Evolutionary conservation across 257 asterid genomes (phyloP), one percentile per base, ranked within the genome.

Genomic region (Scutellaria barbata): DNA sequence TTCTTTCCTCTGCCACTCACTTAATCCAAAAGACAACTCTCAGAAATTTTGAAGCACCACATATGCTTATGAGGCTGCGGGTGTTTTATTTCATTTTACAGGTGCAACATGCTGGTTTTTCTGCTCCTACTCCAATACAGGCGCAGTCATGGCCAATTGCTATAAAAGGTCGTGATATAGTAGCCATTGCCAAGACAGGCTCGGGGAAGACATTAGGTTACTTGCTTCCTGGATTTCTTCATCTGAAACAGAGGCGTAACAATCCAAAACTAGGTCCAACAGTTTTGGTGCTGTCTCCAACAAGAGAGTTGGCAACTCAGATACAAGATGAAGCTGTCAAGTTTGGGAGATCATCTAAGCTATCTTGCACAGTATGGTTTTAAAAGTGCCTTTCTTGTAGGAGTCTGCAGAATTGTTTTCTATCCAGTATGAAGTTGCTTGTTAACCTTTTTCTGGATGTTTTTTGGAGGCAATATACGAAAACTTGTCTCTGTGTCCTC

Each of bases 91-190:
- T 68, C 75, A 54, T 81, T 91, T 83, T 89, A 80, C 92, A 95
- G 99, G 96, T 84, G 77, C 90, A 73, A 12, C 74, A 74, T 81
- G 98, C 97, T 78, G 99, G 99, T 68, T 95, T 95, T 82, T 81
- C 95, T 77, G 92, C 94, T 58, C 98, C 99, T 79, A 89, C 98
- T 64, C 99, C 99, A 8, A 95, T 95, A 57, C 99, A 95, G 87
- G 99, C 99, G 10, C 98, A 95, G 40, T 89, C 99, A n/a, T 95
- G 99, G 98, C 99, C 98, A 11, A 81, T 95, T 83, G 99, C 96
- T 67, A 79, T 92, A 65, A 87, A 85, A 75, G 97, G 96, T 22
- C 94, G 92, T 33, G 98, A 95, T 78, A 90, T 95, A 64, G 99
- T 95, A 70, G 99, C 99, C 71, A 86, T 95, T 83, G 99, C 99